Evolutionary conservation across 371 early-diverging fungal genomes (phyloP), one percentile per base, ranked within the genome.

Genomic region (Mortierella sp.): DNA sequence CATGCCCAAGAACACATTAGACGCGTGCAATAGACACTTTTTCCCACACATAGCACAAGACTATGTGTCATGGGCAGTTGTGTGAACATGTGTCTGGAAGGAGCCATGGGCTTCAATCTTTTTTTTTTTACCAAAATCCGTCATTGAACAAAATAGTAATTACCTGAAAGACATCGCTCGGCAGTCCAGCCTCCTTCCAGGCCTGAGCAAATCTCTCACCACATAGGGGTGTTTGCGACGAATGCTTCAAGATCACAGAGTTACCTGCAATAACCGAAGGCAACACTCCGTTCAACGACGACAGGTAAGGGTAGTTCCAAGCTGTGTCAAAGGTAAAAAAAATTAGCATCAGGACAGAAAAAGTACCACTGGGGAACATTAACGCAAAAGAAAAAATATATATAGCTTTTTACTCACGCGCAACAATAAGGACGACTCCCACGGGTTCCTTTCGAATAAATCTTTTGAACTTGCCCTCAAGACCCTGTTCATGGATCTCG

Each of bases 211-310:
- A 91, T 31, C 90, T 68, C 59, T 93, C 91, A 3, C 88, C 94
- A 64, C 89, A 89, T 24, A 88, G 87, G 26, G 92, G 92, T 6
- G 94, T 94, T 78, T 93, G 93, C 4, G 93, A 92, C 1, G 94
- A 90, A 51, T 92, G 93, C 75, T 94, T 95, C 62, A 95, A 63
- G 37, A 94, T 79, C 7, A 95, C 94, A 0, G 90, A 78, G 71
- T 95, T 95, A 9, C 92, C 94, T 5, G 92, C 91, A 41, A 93
- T 75, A 21, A 95, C 72, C 7, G 93, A 92, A 8, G 95, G 94
- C 23, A 94, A 75, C 11, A 94, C 87, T 42, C 88, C 90, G 73
- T 93, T 93, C 50, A 95, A 88, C 56, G 85, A 70, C 12, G 83
- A 79, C 44, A 89, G 63, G 71, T 83, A 84, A 21, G 90, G 90